These are phyloP conservation scores for Solanum tacnaense DNA, from an alignment of 257 asterid species.

Conservation along the genomic window DNA sequence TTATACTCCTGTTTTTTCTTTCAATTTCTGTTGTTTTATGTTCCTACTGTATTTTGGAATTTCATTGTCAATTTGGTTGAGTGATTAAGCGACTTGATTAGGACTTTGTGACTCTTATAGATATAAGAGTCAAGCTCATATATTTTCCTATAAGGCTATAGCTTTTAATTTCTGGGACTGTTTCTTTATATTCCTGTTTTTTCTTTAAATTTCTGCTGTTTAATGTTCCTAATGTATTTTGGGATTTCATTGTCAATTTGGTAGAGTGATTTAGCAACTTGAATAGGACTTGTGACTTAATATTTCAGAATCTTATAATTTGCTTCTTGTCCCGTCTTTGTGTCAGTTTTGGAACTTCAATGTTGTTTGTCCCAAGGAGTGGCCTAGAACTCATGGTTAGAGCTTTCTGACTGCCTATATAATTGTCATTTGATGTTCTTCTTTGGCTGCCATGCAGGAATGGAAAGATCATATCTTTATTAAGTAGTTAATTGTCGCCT, in stretches of 20 bases:
- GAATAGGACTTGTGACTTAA: background rate
- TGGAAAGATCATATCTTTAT: background rate
- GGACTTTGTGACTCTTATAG: background rate
- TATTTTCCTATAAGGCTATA: background rate
- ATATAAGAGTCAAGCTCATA: no score
- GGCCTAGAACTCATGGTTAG: background rate
- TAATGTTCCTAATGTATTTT: background rate
- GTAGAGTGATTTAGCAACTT: background rate
- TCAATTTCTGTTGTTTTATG: background rate
- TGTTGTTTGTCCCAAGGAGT: background rate
- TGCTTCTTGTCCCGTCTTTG: background rate
- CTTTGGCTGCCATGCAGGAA: background rate
- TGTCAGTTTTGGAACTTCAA: background rate
- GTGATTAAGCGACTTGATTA: background rate
- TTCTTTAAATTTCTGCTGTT: background rate
- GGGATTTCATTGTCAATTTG: background rate
- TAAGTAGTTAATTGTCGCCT: background rate
- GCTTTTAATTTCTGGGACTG: background rate
- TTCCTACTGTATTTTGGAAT: background rate
- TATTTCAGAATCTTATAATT: background rate
- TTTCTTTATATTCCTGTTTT: background rate
- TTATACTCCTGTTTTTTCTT: background rate
- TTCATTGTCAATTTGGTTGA: background rate
- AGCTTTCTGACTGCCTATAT: background rate
- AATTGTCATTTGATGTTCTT: background rate